Evolutionary conservation across 2,329 filamentous ascomycete species (phyloP), one percentile per base, ranked within the genome.

Genomic region (Botrytis byssoidea): DNA sequence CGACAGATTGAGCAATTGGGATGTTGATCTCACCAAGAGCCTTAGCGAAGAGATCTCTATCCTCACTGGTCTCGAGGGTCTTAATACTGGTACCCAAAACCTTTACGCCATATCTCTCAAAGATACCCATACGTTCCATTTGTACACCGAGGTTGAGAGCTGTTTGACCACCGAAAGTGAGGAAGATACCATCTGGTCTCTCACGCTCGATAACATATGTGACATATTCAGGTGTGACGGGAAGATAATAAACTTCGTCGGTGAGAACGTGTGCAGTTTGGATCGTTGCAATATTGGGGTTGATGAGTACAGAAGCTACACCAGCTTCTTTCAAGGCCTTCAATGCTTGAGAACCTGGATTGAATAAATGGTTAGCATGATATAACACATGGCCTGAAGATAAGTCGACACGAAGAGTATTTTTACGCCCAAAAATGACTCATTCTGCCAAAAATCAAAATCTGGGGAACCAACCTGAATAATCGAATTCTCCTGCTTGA

Each of bases 231-330:
- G 95, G 93, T 29, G 96, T 99, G 80, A 99, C 95, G 73, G 96
- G 96, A 55, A 98, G 91, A 85, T 98, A 98, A 88, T 98, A 98
- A 81, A 98, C 93, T 85, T 98, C 95, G 82, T 98, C 95, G 81
- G 94, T 94, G 82, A 98, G 92, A 81, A 92, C 91, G 87, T 98
- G 95, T 83, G 97, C 94, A 79, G 95, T 98, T 85, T 98, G 95
- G 81, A 98, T 98, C 74, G 96, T 98, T 75, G 95, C 95, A 83
- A 98, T 98, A 83, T 98, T 98, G 80, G 95, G 95, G 85, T 98
- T 98, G 83, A 98, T 95, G 77, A 98, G 90, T 72, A 98, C 93
- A 16, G 95, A 97, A 78, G 91, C 85, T 75, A 98, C 93, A 75
- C 94, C 94, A 76, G 95, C 95, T 85, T 98, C 95, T 85, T 97